These are phyloP conservation scores for Lactarius psammicola DNA, from an alignment of 768 basidiomycete species.

Conservation along the genomic window DNA sequence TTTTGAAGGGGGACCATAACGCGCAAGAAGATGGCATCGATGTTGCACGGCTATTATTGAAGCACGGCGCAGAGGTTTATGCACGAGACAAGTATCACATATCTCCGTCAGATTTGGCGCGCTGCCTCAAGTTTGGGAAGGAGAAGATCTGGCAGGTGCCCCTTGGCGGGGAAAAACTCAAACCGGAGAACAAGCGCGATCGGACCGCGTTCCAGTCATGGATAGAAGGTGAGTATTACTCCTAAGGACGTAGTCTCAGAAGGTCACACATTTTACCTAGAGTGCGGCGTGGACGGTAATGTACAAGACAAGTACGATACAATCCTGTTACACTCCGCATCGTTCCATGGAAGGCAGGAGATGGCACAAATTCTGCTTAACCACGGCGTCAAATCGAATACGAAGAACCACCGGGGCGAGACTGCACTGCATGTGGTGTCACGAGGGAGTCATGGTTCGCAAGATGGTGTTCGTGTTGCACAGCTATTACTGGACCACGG, in stretches of 20 bases:
- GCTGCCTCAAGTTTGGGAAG: too few species aligned
- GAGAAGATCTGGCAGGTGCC: not conserved
- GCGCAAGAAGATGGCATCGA: too few species aligned
- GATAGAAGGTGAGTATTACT: not conserved
- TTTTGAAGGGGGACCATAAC: too few species aligned
- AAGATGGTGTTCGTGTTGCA: not conserved
- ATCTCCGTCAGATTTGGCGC: too few species aligned
- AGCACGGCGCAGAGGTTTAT: too few species aligned
- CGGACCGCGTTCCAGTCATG: not conserved
- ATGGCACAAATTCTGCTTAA: not conserved
- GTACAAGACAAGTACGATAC: not conserved
- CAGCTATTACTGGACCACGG: not conserved
- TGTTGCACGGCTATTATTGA: too few species aligned
- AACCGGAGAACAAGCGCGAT: not conserved
- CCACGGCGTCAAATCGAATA: not conserved
- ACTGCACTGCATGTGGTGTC: too few species aligned
- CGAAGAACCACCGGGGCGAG: not conserved
- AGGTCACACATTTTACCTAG: not conserved
- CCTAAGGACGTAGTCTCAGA: not conserved
- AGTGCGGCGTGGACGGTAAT: not conserved
- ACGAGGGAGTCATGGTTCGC: too few species aligned
- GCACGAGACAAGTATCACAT: too few species aligned
- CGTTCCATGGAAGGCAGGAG: not conserved
- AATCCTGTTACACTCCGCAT: not conserved
- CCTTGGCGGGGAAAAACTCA: too few species aligned